Evolutionary conservation across 2,329 filamentous ascomycete species (phyloP), one percentile per base, ranked within the genome.

Genomic region (Colletotrichum costaricense): DNA sequence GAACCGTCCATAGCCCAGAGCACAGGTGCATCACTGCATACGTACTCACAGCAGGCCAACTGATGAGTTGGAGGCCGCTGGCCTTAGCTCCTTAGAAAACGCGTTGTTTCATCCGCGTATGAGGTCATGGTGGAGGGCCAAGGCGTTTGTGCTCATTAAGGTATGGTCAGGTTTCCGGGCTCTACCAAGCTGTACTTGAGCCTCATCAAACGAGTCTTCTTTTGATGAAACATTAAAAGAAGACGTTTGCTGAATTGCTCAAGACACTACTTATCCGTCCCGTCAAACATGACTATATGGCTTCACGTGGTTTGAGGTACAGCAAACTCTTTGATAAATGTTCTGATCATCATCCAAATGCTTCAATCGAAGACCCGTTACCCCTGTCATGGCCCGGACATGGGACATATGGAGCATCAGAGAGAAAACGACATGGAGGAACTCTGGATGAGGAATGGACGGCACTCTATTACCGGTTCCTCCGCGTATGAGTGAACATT

Each of bases 41-140:
- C 14, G 38, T 14, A 42, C 14, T 16, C 5, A 42, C 38, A 42
- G n/a, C 19, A 19, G 6, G 42, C 19, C 8, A 19, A 49, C 42
- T n/a, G 42, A 49, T 49, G 42, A 49, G 19, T 12, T 62, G 35
- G 67, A 65, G 60, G 56, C 62, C 30, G 54, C 62, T 62, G 28
- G 60, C 68, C 33, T 58, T 49, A 63, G 56, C 63, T 65, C 33
- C 55, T 54, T 30, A n/a, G 28, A 11, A 33, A 55, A 46, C 49
- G 42, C 35, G 22, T 46, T 72, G 73, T 74, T 74, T 74, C 73
- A 73, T 65, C 60, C 35, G 69, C 35, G 65, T 74, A 73, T 74
- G 72, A 73, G 63, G 72, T 73, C 72, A 69, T 74, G 69, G 69
- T 73, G 66, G 67, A 73, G 66, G 49, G 70, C 66, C 70, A 56